These are phyloP conservation scores for Thelonectria discophora DNA, from an alignment of 2,329 filamentous ascomycete species.

Conservation along the genomic window DNA sequence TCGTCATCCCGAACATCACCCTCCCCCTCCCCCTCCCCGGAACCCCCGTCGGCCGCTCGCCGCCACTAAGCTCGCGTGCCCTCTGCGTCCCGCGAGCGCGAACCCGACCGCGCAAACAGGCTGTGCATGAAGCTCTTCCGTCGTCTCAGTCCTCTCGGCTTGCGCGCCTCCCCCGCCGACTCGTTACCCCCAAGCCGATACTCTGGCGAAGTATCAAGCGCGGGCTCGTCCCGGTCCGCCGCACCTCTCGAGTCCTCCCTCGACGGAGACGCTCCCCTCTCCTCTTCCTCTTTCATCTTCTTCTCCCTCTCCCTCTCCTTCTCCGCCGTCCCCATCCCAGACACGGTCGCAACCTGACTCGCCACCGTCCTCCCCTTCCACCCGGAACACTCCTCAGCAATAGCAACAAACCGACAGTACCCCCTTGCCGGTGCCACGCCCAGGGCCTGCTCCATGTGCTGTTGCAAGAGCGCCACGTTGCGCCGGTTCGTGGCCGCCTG, in stretches of 20 bases:
- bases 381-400: slow-evolving; percentile 76
- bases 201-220: slow-evolving; percentile 1
- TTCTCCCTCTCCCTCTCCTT: background rate
- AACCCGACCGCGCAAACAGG: slow-evolving; percentile 46
- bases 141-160: slow-evolving; percentile 42
- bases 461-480: slow-evolving; percentile 80
- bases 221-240: background rate
- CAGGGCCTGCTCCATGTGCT: slow-evolving; percentile 76
- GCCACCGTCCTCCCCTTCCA: slow-evolving; percentile 75
- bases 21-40: background rate
- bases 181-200: background rate
- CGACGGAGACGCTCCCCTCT: too few species aligned
- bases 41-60: background rate
- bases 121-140: slow-evolving; percentile 59
- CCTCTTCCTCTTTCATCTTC: slow-evolving; percentile 22
- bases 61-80: background rate
- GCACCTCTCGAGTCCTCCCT: background rate
- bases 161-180: background rate
- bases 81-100: slow-evolving; percentile 7
- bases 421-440: slow-evolving; percentile 73
- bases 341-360: slow-evolving; percentile 61
- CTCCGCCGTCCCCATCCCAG: slow-evolving; percentile 2
- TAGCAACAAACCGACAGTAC: slow-evolving; percentile 74
- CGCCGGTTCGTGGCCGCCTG: slow-evolving; percentile 81
- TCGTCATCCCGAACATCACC: too few species aligned